Evolutionary conservation across 2,329 filamentous ascomycete species (phyloP).

Genomic region (Aureobasidium sp.): DNA sequence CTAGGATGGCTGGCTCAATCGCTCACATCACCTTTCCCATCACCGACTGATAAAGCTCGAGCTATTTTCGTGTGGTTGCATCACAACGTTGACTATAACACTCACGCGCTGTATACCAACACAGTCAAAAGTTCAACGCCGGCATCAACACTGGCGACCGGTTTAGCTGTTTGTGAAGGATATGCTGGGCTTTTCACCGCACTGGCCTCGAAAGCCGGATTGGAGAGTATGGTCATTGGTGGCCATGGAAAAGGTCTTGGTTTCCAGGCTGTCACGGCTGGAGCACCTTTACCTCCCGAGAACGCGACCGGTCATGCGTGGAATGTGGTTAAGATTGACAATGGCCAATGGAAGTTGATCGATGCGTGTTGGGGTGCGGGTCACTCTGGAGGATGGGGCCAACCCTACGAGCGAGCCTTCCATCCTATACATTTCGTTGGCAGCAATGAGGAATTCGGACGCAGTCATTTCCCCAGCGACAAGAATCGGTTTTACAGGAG

Average conservation of each 20-base stretch:
- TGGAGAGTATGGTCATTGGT: conserved; percentile 66
- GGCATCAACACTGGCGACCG: conserved; percentile 64
- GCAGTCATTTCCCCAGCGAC: conserved; percentile 70
- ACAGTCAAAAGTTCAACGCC: conserved; percentile 61
- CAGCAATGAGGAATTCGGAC: conserved; percentile 73
- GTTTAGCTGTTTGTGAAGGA: conserved; percentile 83
- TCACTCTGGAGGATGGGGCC: conserved; percentile 47
- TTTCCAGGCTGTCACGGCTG: conserved; percentile 55
- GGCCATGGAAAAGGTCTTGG: conserved; percentile 87
- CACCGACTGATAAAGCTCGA: conserved; percentile 86
- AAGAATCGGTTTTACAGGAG: conserved; percentile 62
- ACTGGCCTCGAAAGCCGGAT: conserved; percentile 69
- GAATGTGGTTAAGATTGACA: conserved; percentile 57
- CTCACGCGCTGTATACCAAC: conserved; percentile 66
- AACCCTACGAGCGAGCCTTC: conserved; percentile 62
- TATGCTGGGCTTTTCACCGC: conserved; percentile 78
- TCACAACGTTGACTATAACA: conserved; percentile 85
- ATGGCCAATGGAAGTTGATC: conserved; percentile 82
- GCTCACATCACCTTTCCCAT: conserved; percentile 72
- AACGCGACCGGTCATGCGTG: conserved; percentile 34
- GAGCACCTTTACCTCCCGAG: conserved; percentile 58
- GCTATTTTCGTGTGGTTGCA: conserved; percentile 94
- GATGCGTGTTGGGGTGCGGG: conserved; percentile 94
- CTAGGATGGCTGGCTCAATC: conserved; percentile 69
- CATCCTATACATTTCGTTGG: conserved; percentile 54